Percentiles rank a stretch among this genome's conserved stretches.
phyloP scores from a whole-genome alignment of 2,329 filamentous ascomycete genomes.

The Cercospora sp. region DNA sequence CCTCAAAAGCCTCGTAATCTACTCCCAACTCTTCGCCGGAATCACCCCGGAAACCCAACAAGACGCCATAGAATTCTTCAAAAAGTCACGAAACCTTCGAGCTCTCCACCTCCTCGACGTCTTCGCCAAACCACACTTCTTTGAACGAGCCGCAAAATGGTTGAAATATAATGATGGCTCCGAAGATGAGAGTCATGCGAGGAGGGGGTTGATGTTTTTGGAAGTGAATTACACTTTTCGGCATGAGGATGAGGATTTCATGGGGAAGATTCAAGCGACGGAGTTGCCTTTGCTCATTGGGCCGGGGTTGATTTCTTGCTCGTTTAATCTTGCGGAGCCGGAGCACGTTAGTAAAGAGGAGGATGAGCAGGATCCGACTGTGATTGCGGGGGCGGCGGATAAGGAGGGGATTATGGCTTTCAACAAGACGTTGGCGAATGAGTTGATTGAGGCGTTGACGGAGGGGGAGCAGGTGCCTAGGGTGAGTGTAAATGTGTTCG shows the following conservation, averaged over 20 bases:
- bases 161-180: constrained; percentile 36
- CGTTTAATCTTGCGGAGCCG: constrained; percentile 43
- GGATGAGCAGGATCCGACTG: constrained; percentile 38
- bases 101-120: constrained; percentile 53
- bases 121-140: constrained; percentile 48
- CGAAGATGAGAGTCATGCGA: constrained; percentile 32
- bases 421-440: constrained; percentile 36
- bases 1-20: constrained; percentile 48
- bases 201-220: constrained; percentile 45
- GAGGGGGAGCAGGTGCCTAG: constrained; percentile 38
- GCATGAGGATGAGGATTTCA: constrained; percentile 47
- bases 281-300: constrained; percentile 43
- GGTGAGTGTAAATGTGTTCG: too few relatives aligned
- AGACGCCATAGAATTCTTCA: constrained; percentile 48
- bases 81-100: constrained; percentile 38
- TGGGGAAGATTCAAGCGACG: constrained; percentile 43
- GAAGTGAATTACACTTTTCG: constrained; percentile 52
- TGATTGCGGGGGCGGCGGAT: constrained; percentile 33
- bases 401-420: constrained; percentile 42
- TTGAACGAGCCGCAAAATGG: constrained; percentile 37
- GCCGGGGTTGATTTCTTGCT: constrained; percentile 42
- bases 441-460: constrained; percentile 40
- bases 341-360: constrained; percentile 36
- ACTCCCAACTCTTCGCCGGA: constrained; percentile 50
- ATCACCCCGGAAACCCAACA: constrained; percentile 42